Conservation (phyloP, 768 basidiomycete genomes). For the Lentinus brumalis region DNA sequence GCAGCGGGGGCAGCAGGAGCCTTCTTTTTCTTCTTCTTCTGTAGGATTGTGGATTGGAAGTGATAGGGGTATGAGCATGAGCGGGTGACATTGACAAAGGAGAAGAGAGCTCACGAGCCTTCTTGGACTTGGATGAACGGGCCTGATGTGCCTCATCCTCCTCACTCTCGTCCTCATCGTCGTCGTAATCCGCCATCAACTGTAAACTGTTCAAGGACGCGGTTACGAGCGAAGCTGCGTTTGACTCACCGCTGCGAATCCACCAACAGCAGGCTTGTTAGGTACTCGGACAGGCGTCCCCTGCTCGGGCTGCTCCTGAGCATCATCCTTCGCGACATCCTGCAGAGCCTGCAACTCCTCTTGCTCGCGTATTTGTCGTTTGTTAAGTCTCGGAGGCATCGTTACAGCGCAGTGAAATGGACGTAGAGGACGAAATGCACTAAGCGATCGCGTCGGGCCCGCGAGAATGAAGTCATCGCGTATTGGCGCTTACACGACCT, state of each 20-base stretch:
- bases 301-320: conserved; percentile 44
- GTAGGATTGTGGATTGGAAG: not conserved
- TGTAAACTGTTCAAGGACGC: not conserved
- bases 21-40: conserved; percentile 36
- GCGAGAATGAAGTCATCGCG: no score
- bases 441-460: no score
- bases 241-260: conserved; percentile 26
- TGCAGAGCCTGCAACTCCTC: conserved; percentile 73
- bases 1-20: conserved; percentile 2
- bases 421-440: not conserved
- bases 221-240: no score
- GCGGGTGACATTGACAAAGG: not conserved
- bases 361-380: conserved; percentile 83
- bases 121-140: conserved; percentile 28
- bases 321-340: conserved; percentile 28
- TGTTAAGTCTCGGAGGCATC: conserved; percentile 78
- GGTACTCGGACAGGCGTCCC: conserved; percentile 20
- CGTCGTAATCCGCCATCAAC: conserved; percentile 13
- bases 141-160: conserved; percentile 16
- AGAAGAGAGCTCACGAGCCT: conserved; percentile 28
- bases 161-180: conserved; percentile 9
- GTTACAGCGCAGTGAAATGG: not conserved
- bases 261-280: conserved; percentile 22
- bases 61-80: not conserved
- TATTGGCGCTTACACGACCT: no score